Base-by-base conservation (phyloP, 1,139 yeast species). In the Zygosaccharomyces sapae region DNA sequence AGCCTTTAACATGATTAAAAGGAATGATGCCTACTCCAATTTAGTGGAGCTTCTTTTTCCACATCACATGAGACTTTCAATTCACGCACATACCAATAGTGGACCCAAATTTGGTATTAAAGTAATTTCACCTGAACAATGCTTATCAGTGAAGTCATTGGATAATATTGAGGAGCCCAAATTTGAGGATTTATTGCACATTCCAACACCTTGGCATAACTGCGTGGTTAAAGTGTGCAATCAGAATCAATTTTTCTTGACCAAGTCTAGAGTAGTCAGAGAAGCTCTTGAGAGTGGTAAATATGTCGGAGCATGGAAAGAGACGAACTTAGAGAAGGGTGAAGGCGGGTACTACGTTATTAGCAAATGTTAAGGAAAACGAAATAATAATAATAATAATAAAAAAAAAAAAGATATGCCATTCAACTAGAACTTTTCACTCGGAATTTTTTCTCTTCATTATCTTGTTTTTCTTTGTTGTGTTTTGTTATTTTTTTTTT, bases 201-300 rank as follows among this genome's bases (percentile, higher is more conserved):
- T 80, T 49, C 84, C 85, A 38, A 79, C 84, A 0, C 84, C 85
- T 36, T 80, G 84, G 84, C 85, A 79, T 61, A 80, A 80, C 56
- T 69, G 79, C 45, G 73, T 79, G 19, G 75, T 76, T 24, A 70
- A 71, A 43, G 65, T 77, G 43, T 58, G 56, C 38, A 63, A 71
- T 10, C 59, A 55, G 37, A 52, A 55, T 8, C 54, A 52, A 22
- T 62, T 48, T 45, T 67, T 57, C 48, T 57, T 70, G 50, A 65
- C 70, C 3, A 69, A 68, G 47, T 61, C 71, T 4, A 63, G 58
- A 39, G 58, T 64, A 16, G 65, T 70, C 13, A 56, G 52, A 37
- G 67, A 68, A 42, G 72, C 72, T 1, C 51, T 69, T n/a, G 56
- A 56, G 2, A 55, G 54, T 20, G 72, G 70, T 3, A 50, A 48